A percentile compares a stretch with the other conserved stretches of the same genome.
Evolutionary conservation across 495 filamentous ascomycete species (phyloP).

Genomic region (Aspergillus diversus): DNA sequence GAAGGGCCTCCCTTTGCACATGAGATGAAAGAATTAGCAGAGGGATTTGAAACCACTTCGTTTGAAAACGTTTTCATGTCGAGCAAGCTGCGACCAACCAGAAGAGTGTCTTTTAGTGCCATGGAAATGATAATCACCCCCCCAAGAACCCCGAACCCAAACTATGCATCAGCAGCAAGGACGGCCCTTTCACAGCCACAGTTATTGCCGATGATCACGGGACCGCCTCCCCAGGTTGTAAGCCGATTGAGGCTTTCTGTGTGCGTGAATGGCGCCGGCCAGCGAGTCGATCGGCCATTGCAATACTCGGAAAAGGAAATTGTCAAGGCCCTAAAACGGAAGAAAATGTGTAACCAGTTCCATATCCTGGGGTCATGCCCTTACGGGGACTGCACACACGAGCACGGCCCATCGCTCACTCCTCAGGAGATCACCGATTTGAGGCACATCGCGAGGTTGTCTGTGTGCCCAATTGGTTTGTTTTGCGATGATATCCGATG

Average conservation of each 20-base stretch:
- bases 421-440: slow-evolving; percentile 27
- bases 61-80: slow-evolving; percentile 32
- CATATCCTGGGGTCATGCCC: slow-evolving; percentile 30
- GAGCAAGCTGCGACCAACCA: slow-evolving; percentile 20
- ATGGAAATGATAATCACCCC: slow-evolving; percentile 10
- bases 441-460: slow-evolving; percentile 29
- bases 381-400: slow-evolving; percentile 24
- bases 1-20: slow-evolving; percentile 33
- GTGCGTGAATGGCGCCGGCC: slow-evolving; percentile 23
- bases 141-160: slow-evolving; percentile 23
- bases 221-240: background rate
- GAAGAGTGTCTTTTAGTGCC: slow-evolving; percentile 23
- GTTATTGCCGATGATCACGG: slow-evolving; percentile 6
- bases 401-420: slow-evolving; percentile 26
- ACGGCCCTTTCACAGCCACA: background rate
- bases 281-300: slow-evolving; percentile 30
- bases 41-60: slow-evolving; percentile 24
- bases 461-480: slow-evolving; percentile 25
- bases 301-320: slow-evolving; percentile 24
- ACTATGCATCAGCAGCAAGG: slow-evolving; percentile 27
- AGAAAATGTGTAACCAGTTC: slow-evolving; percentile 32
- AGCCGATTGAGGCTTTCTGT: slow-evolving; percentile 7
- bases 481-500: slow-evolving; percentile 31
- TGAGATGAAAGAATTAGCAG: slow-evolving; percentile 27
- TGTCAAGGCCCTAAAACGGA: slow-evolving; percentile 22